A percentile compares a stretch with the other conserved stretches of the same genome.
These are phyloP conservation scores for Aspergillus chevalieri DNA, from an alignment of 2,329 filamentous ascomycete species.

Conservation along the genomic window DNA sequence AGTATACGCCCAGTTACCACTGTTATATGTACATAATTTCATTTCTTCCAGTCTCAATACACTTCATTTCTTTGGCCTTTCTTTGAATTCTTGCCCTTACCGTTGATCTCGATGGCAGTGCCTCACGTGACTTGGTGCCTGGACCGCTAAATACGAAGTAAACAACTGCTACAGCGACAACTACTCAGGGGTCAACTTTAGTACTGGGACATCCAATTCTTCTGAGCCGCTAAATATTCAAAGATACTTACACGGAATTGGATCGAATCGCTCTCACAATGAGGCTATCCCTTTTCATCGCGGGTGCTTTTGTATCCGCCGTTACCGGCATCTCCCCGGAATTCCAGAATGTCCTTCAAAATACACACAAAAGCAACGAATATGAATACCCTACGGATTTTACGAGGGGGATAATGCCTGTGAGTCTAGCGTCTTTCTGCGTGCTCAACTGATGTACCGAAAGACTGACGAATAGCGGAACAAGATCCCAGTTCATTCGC, in stretches of 20 bases:
- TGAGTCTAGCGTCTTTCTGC: slow-evolving; percentile 22
- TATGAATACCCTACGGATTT: slow-evolving; percentile 58
- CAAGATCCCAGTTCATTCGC: slow-evolving; percentile 38
- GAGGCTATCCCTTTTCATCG: slow-evolving; percentile 2
- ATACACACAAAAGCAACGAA: slow-evolving; percentile 46
- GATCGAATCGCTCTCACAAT: not conserved
- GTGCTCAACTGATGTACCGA: too few relatives aligned
- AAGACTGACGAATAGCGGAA: not conserved
- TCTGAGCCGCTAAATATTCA: not conserved
- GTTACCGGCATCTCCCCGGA: slow-evolving; percentile 34
- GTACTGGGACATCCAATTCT: not conserved
- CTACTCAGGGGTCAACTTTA: not conserved
- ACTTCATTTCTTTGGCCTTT: too few relatives aligned
- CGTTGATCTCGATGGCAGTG: too few relatives aligned
- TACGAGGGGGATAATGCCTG: slow-evolving; percentile 54
- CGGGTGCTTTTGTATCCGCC: slow-evolving; percentile 19
- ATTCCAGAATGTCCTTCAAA: slow-evolving; percentile 51
- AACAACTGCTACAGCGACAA: not conserved
- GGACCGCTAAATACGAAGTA: not conserved
- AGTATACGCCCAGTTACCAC: too few relatives aligned
- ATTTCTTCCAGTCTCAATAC: too few relatives aligned
- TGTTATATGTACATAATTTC: too few relatives aligned
- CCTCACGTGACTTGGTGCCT: slow-evolving; percentile 2
- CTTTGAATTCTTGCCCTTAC: too few relatives aligned
- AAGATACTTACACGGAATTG: not conserved